phyloP scores from a whole-genome alignment of 768 basidiomycete genomes.

The Glaciozyma antarctica region DNA sequence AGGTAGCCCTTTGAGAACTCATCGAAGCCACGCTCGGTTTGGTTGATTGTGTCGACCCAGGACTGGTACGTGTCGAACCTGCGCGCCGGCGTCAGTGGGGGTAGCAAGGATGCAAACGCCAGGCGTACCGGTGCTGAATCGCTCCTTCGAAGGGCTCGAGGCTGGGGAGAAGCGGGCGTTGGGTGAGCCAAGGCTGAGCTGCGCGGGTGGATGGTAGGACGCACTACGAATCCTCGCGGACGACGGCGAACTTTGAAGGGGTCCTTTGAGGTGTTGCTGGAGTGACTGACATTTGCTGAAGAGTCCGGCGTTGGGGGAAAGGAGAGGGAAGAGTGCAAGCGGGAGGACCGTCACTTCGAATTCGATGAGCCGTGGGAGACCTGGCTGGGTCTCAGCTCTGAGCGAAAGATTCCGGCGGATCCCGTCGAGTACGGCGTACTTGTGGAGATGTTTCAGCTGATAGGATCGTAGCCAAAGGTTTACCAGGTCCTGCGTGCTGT shows the following conservation, averaged over 20 bases:
- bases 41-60: constrained; percentile 33
- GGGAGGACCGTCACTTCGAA: no score
- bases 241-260: constrained; percentile 25
- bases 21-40: constrained; percentile 72
- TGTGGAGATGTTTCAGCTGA: no score
- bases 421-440: no score
- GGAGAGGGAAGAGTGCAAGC: no score
- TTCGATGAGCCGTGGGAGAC: no score
- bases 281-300: no score
- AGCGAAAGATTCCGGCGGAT: no score
- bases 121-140: constrained; percentile 33
- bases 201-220: constrained; percentile 2
- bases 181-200: background rate
- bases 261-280: background rate
- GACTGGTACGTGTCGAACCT: constrained; percentile 33
- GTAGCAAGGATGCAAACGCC: background rate
- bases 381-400: no score
- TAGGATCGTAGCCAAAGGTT: no score
- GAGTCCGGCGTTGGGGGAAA: no score
- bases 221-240: constrained; percentile 40
- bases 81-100: background rate
- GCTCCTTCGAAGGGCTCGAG: constrained; percentile 40
- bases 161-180: constrained; percentile 28
- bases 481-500: no score
- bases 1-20: constrained; percentile 70